phyloP scores from a whole-genome alignment of 352 stramenopile species.

The Discostella stelligera region DNA sequence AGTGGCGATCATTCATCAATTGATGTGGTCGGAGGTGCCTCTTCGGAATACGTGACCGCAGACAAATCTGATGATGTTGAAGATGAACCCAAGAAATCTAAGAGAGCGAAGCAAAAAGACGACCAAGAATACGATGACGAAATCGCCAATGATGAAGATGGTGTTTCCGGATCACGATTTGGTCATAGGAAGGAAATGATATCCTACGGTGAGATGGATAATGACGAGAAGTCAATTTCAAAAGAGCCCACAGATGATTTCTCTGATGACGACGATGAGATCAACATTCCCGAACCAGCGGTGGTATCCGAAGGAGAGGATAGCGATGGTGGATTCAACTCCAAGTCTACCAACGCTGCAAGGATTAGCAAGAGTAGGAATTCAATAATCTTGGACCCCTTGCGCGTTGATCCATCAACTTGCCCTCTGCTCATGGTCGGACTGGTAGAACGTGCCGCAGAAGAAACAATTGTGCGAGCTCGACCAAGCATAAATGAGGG shows the following conservation, averaged over 20 bases:
- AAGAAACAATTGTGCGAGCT: constrained; percentile 77
- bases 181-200: constrained; percentile 77
- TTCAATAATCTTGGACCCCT: constrained; percentile 57
- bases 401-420: constrained; percentile 73
- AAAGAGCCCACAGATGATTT: constrained; percentile 29
- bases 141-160: constrained; percentile 77
- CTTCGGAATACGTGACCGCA: constrained; percentile 57
- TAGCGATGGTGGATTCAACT: constrained; percentile 75
- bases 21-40: constrained; percentile 56
- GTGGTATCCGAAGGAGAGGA: constrained; percentile 74
- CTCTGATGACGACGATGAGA: constrained; percentile 78
- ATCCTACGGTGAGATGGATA: constrained; percentile 90
- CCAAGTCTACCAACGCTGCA: constrained; percentile 38
- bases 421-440: constrained; percentile 85
- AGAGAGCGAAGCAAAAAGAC: constrained; percentile 63
- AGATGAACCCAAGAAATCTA: constrained; percentile 47
- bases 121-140: constrained; percentile 81
- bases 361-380: constrained; percentile 73
- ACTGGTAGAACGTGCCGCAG: constrained; percentile 80
- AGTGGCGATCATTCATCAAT: constrained; percentile 51
- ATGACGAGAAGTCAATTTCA: constrained; percentile 86
- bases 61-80: constrained; percentile 15
- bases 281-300: constrained; percentile 80
- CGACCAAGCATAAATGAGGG: constrained; percentile 79
- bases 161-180: constrained; percentile 70